phyloP scores from a whole-genome alignment of 2,329 filamentous ascomycete genomes.

The Neofusicoccum kwambonambiense region DNA sequence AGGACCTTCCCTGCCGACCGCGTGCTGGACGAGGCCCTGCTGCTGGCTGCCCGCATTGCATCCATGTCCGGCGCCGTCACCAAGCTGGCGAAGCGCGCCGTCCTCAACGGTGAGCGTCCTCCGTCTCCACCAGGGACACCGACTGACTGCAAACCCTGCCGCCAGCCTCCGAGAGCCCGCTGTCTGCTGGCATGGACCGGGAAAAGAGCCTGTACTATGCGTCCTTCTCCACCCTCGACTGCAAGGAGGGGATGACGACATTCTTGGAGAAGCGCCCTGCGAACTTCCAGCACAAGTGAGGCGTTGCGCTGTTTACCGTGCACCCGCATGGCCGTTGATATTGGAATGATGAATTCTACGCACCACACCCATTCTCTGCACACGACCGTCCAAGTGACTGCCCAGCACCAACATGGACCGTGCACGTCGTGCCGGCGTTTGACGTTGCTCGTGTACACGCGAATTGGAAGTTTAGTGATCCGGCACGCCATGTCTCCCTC shows the following conservation, averaged over 20 bases:
- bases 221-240: conserved; percentile 40
- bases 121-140: conserved; percentile 6
- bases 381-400: too few species aligned
- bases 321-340: too few species aligned
- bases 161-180: conserved; percentile 43
- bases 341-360: too few species aligned
- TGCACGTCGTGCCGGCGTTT: too few species aligned
- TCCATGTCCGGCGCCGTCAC: conserved; percentile 42
- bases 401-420: too few species aligned
- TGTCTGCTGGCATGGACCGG: conserved; percentile 42
- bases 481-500: too few species aligned
- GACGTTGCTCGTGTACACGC: too few species aligned
- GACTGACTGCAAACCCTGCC: conserved; percentile 22
- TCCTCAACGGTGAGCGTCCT: conserved; percentile 39
- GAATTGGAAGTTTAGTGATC: too few species aligned
- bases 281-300: conserved; percentile 26
- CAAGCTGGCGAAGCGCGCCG: conserved; percentile 45
- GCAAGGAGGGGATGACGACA: conserved; percentile 42
- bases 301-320: too few species aligned
- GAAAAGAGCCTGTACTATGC: conserved; percentile 35
- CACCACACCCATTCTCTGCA: too few species aligned
- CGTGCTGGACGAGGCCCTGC: conserved; percentile 40
- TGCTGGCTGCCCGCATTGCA: conserved; percentile 42
- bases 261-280: conserved; percentile 42
- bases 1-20: conserved; percentile 35